These are phyloP conservation scores for Russula sp. DNA, from an alignment of 768 basidiomycete species.

Conservation along the genomic window DNA sequence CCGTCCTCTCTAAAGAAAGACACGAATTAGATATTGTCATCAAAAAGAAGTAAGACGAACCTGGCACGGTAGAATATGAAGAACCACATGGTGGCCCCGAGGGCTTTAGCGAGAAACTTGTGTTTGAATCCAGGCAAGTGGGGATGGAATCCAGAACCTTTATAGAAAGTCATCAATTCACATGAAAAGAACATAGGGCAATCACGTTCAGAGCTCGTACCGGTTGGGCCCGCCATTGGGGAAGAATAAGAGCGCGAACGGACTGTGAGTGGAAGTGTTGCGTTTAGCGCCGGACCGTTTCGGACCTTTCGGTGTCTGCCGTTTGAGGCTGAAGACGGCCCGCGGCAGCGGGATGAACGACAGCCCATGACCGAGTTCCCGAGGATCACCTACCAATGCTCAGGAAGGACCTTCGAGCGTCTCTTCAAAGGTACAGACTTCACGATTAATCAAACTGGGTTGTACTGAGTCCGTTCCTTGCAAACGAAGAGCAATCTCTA, in stretches of 20 bases:
- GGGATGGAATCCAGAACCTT: conserved; percentile 81
- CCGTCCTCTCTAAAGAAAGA: conserved; percentile 37
- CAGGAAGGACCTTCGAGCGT: conserved; percentile 47
- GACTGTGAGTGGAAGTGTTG: neutral
- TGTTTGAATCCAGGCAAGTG: conserved; percentile 78
- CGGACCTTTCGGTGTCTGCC: conserved; percentile 25
- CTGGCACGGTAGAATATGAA: conserved; percentile 95
- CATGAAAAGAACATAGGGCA: neutral
- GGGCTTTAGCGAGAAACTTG: conserved; percentile 74
- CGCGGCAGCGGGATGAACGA: neutral
- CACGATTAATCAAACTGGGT: conserved; percentile 1
- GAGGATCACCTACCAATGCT: conserved; percentile 26
- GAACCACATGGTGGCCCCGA: conserved; percentile 98
- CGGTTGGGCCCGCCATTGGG: conserved; percentile 27
- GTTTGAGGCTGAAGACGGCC: neutral
- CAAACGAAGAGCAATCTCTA: conserved; percentile 55
- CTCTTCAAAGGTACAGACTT: conserved; percentile 46
- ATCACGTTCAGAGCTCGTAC: conserved; percentile 3
- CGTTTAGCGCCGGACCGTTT: neutral
- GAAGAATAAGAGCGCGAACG: neutral
- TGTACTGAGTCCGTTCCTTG: conserved; percentile 19
- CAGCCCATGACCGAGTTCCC: conserved; percentile 7
- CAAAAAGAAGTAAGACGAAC: conserved; percentile 47
- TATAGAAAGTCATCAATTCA: neutral
- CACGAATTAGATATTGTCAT: neutral